Conservation (phyloP, 305 asterid genomes). For the Fraxinus sp. region DNA sequence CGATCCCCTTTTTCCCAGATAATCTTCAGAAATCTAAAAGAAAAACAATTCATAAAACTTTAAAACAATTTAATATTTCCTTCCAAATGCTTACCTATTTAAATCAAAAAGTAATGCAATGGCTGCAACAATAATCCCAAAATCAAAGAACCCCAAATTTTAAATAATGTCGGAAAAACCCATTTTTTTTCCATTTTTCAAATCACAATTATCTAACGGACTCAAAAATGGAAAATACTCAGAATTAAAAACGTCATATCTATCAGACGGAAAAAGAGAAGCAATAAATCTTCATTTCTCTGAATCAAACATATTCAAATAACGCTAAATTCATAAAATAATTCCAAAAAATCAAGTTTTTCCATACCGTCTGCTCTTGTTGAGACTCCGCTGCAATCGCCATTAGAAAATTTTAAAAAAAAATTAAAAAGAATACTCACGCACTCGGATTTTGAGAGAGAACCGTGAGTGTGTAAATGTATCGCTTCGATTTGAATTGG, state of each 20-base stretch:
- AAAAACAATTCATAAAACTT: not conserved
- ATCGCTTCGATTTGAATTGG: conserved; percentile 19
- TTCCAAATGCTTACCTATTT: not conserved
- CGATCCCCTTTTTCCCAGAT: not conserved
- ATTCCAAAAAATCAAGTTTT: not conserved
- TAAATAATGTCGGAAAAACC: not conserved
- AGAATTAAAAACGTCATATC: not conserved
- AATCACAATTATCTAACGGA: not conserved
- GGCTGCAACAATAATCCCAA: not conserved
- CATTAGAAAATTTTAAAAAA: conserved; percentile 31
- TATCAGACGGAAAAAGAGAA: not conserved
- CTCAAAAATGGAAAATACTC: not conserved
- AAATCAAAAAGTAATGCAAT: not conserved
- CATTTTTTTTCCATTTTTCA: not conserved
- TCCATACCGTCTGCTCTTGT: conserved; percentile 53
- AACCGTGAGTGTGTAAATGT: conserved; percentile 5
- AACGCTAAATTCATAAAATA: not conserved
- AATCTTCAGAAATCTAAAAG: not conserved
- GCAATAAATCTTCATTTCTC: not conserved
- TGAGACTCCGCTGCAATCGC: conserved; percentile 63
- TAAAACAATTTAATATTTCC: not conserved
- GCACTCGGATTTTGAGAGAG: conserved; percentile 26
- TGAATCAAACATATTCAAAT: not conserved
- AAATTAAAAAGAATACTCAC: not conserved
- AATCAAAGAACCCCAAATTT: not conserved